Base-by-base conservation (phyloP, 2,329 filamentous ascomycete genomes). In the Chrysoporthe austroafricana region DNA sequence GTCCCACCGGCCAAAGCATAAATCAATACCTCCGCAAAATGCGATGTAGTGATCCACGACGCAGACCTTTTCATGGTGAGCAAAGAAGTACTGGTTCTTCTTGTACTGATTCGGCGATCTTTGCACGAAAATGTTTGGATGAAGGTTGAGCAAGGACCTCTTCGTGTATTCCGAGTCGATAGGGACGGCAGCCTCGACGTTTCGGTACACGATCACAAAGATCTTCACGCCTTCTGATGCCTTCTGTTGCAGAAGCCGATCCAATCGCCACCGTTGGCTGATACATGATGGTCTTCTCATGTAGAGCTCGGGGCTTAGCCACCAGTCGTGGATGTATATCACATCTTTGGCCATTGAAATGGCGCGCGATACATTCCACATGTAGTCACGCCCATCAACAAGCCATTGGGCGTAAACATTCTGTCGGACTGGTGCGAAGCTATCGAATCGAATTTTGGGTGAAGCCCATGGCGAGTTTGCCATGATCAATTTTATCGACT, bases 241-340 rank as follows among this genome's bases (percentile, higher is more conserved):
- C 78, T 98, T 99, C 72, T 90, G 90, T 77, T 97, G 93, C n/a
- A 99, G 84, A 13, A 99, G 84, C 74, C 96, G 87, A 79, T 99
- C 96, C 8, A 99, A 86, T 64, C 96, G 90, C 96, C 96, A 99
- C 79, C 97, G 97, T 77, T 98, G 95, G 76, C 94, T 97, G 79
- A 98, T 97, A 58, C 93, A 94, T 34, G 96, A 92, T 64, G 96
- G 96, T 67, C 96, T 88, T 69, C 96, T 88, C 89, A 98, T 90
- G 81, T 99, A 99, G 57, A 99, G 82, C 79, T 99, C 95, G 0
- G 96, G 96, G 73, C 93, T 97, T 52, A 99, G 82, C 96, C 96
- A 99, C 96, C 96, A 99, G 78, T 98, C 96, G 77, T 99, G 96
- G 70, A 99, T 98, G 79, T 98, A 98, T 73, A 99, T 95, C 70